Base-by-base conservation (phyloP, 768 basidiomycete species). In the Chlorophyllum brunneum region DNA sequence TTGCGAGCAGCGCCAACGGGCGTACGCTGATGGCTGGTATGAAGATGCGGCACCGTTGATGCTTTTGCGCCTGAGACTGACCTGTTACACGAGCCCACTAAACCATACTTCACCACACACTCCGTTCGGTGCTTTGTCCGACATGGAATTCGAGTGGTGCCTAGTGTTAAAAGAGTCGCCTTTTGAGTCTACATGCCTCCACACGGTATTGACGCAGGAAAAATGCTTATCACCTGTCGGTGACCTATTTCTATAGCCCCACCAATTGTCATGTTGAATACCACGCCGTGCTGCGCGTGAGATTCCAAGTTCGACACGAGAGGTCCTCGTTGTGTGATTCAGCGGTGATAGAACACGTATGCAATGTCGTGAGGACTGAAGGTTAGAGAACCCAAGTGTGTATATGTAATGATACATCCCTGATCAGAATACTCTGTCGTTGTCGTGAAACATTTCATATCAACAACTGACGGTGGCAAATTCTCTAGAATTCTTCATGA, bases 221-320 rank as follows among this genome's bases (percentile, higher is more conserved):
- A 24, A 26, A 20, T 18, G 1, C 27, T 22, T 40, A 49, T 39
- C 38, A 30, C 37, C 20, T 18, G 11, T 20, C 18, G 20, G 22
- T 34, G 45, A 34, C 45, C 22, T 49, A 49, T 49, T 29, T 48
- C 37, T 11, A 30, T 41, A 41, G 20, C 29, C 27, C 24, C 26
- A 49, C 37, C 26, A 15, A 31, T 40, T 31, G n/a, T 10, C 8
- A 23, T 20, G 9, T 34, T 50, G 38, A n/a, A 33, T 43, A 43
- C 39, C 49, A 51, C 41, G 49, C 49, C 22, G 49, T 31, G 4
- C 23, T 42, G 31, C 18, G 40, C 49, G 49, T 51, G 49, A 51
- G 49, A 51, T 36, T 18, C 20, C 30, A 20, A 24, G 7, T 33
- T 18, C 13, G 3, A 20, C 22, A 36, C 26, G 16, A 39, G 26